A percentile compares a stretch with the other conserved stretches of the same genome.
These are phyloP conservation scores for Striga hermonthica DNA, from an alignment of 305 asterid genomes.

Conservation along the genomic window DNA sequence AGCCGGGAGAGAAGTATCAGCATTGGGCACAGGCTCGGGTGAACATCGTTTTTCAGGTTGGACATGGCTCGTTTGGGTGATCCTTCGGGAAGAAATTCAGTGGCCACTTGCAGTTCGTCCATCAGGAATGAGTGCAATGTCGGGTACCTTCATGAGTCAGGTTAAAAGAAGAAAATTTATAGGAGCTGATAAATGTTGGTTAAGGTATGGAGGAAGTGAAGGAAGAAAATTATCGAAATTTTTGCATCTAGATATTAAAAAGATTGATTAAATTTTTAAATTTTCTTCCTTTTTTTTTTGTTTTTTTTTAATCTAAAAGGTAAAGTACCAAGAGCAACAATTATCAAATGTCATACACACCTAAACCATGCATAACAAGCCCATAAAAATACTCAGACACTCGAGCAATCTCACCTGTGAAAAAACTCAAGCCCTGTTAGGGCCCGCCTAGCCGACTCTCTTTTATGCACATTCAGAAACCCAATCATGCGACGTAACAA, in stretches of 20 bases:
- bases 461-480: constrained; percentile 85
- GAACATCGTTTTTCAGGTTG: constrained; percentile 66
- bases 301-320: no score
- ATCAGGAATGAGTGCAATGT: constrained; percentile 69
- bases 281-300: no score
- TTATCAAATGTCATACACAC: constrained; percentile 6
- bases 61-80: constrained; percentile 51
- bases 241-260: constrained; percentile 9
- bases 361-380: constrained; percentile 10
- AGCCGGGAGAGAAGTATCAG: constrained; percentile 85
- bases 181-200: constrained; percentile 17
- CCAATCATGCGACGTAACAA: constrained; percentile 97
- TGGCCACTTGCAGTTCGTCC: constrained; percentile 77
- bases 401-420: constrained; percentile 58
- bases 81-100: constrained; percentile 58
- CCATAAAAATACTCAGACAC: constrained; percentile 23
- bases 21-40: constrained; percentile 94
- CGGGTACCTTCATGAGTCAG: constrained; percentile 69
- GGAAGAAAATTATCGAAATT: constrained; percentile 6
- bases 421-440: constrained; percentile 92
- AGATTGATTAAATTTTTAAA: no score
- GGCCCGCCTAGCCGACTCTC: constrained; percentile 88
- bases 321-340: constrained; percentile 6
- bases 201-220: constrained; percentile 12
- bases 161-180: constrained; percentile 21